Base-by-base conservation (phyloP, 1,284 basidiomycete genomes). In the Apiotrichum domesticum region DNA sequence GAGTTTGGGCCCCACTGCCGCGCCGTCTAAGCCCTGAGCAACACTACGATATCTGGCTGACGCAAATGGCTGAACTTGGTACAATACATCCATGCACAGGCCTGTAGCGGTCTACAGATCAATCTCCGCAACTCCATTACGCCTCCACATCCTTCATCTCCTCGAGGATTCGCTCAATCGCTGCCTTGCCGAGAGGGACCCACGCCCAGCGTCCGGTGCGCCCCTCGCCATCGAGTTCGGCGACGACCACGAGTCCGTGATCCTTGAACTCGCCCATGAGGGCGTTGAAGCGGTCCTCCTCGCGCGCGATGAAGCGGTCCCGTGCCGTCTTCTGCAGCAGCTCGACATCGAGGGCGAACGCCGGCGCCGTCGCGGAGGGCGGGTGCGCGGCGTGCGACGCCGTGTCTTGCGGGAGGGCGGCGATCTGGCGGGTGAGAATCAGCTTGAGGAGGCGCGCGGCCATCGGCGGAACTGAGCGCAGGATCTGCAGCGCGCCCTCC, bases 191-290 rank as follows among this genome's bases (percentile, higher is more conserved):
- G 62, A 94, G 70, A 0, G 88, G 88, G 64, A 94, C 87, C 90
- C 90, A 94, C 42, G 91, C 77, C 68, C 83, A 79, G 49, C 81
- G 67, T 6, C 66, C 71, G 5, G 59, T 63, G 6, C 72, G 64
- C 7, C 70, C 69, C 35, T 77, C 59, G 60, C 67, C 59, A 71
- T 77, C 63, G 68, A 66, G 50, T n/a, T 59, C 59, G 6, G 80
- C 79, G 14, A 78, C 76, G 14, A 88, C 79, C 13, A 96, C 84
- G 65, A 96, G 72, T 2, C 84, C 84, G 67, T 97, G 93, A 73
- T 97, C 93, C 66, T 83, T 83, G 73, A 93, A 96, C 76, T 97
- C 93, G 32, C 85, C 85, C 51, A 96, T 77, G 35, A 93, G 78
- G 7, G 90, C 84, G 35, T 87, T 81, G 69, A 94, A 79, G 44